phyloP scores from a whole-genome alignment of 305 asterid genomes.

The Fraxinus xanthoxyloides region DNA sequence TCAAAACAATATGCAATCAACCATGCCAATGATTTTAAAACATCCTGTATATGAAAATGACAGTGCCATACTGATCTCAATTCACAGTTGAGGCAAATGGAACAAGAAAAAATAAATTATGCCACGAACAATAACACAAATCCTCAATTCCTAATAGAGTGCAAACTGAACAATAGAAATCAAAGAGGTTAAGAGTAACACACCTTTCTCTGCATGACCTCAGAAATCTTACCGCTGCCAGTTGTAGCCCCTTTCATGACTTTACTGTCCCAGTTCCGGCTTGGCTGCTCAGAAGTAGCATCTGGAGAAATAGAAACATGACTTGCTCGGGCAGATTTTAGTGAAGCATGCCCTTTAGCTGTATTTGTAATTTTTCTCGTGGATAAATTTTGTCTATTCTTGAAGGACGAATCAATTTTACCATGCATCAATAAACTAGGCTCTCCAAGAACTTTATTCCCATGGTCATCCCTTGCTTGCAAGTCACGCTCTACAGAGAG shows the following conservation, averaged over 20 bases:
- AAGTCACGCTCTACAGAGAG: constrained; percentile 62
- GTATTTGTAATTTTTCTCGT: constrained; percentile 45
- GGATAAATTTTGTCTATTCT: constrained; percentile 56
- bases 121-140: background rate
- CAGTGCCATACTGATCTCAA: background rate
- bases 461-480: constrained; percentile 54
- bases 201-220: constrained; percentile 82
- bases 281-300: constrained; percentile 52
- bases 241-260: constrained; percentile 51
- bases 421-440: constrained; percentile 46
- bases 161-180: background rate
- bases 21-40: background rate
- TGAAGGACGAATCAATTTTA: constrained; percentile 51
- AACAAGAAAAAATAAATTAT: background rate
- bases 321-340: constrained; percentile 55
- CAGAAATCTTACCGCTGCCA: constrained; percentile 71
- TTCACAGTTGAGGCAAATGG: background rate
- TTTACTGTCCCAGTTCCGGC: constrained; percentile 56
- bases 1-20: background rate
- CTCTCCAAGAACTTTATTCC: constrained; percentile 54
- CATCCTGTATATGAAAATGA: background rate
- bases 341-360: constrained; percentile 44
- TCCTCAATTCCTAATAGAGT: background rate
- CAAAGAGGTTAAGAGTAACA: constrained; percentile 22
- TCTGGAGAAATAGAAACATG: constrained; percentile 44